A percentile compares a stretch with the other conserved stretches of the same genome.
Evolutionary conservation across 257 asterid genomes (phyloP).

Genomic region (Jaltomata sinuosa): DNA sequence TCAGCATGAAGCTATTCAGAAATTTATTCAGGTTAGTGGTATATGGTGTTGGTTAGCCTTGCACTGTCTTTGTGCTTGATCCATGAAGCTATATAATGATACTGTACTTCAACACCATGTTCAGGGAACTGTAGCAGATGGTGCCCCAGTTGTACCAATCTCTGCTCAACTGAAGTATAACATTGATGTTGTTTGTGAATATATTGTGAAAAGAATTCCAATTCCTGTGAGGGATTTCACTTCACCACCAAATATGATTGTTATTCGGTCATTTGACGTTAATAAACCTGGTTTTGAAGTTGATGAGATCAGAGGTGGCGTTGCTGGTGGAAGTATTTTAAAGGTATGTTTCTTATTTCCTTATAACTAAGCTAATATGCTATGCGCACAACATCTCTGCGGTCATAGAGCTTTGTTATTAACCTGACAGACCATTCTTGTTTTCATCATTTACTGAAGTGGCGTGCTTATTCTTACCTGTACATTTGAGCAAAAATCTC

Average conservation of each 20-base stretch:
- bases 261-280: slow-evolving; percentile 94
- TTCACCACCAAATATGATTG: slow-evolving; percentile 95
- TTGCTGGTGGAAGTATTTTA: slow-evolving; percentile 97
- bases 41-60: not conserved
- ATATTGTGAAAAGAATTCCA: slow-evolving; percentile 77
- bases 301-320: slow-evolving; percentile 94
- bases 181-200: slow-evolving; percentile 88
- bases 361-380: not conserved
- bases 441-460: not conserved
- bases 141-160: slow-evolving; percentile 91
- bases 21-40: slow-evolving; percentile 66
- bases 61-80: not conserved
- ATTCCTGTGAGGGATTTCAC: slow-evolving; percentile 82
- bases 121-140: slow-evolving; percentile 95
- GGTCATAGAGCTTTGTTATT: not conserved
- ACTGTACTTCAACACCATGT: not conserved
- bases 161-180: slow-evolving; percentile 96
- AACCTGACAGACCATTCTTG: not conserved
- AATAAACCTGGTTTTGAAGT: slow-evolving; percentile 98
- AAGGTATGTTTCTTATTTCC: slow-evolving; percentile 37
- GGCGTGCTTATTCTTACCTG: not conserved
- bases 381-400: not conserved
- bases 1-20: slow-evolving; percentile 95
- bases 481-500: not conserved
- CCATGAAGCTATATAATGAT: not conserved